Conservation (phyloP, 805 yeast species). For the Candida methanosorbosa region DNA sequence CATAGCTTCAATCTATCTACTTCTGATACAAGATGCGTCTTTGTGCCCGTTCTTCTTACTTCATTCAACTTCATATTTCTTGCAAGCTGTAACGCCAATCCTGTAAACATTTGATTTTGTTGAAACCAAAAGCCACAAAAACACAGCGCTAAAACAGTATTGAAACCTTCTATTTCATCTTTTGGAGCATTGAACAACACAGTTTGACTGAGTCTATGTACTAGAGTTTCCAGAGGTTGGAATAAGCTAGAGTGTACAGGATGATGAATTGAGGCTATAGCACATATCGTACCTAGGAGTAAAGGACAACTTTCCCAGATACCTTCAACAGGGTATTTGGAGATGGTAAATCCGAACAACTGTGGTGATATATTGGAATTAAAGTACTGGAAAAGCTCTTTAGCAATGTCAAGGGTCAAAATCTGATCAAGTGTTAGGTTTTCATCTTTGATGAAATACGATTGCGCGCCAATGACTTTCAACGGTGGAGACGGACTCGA, state of each 20-base stretch:
- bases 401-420: slow-evolving; percentile 24
- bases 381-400: slow-evolving; percentile 42
- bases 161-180: slow-evolving; percentile 41
- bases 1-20: slow-evolving; percentile 49
- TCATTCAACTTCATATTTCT: slow-evolving; percentile 38
- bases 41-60: slow-evolving; percentile 5
- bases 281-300: slow-evolving; percentile 49
- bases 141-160: slow-evolving; percentile 54
- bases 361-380: slow-evolving; percentile 51
- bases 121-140: slow-evolving; percentile 66
- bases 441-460: no score
- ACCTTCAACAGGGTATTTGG: slow-evolving; percentile 36
- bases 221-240: slow-evolving; percentile 17
- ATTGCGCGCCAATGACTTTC: no score
- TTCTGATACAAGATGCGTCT: slow-evolving; percentile 18
- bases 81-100: slow-evolving; percentile 60
- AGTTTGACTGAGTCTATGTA: slow-evolving; percentile 20
- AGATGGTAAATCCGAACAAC: slow-evolving; percentile 55
- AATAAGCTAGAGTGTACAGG: slow-evolving; percentile 24
- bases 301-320: slow-evolving; percentile 52
- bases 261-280: slow-evolving; percentile 57
- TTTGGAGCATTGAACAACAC: slow-evolving; percentile 26
- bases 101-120: slow-evolving; percentile 56
- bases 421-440: no score
- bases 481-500: no score